A percentile compares a stretch with the other conserved stretches of the same genome.
phyloP scores from a whole-genome alignment of 331 rosid species.

The Telfairia occidentalis region DNA sequence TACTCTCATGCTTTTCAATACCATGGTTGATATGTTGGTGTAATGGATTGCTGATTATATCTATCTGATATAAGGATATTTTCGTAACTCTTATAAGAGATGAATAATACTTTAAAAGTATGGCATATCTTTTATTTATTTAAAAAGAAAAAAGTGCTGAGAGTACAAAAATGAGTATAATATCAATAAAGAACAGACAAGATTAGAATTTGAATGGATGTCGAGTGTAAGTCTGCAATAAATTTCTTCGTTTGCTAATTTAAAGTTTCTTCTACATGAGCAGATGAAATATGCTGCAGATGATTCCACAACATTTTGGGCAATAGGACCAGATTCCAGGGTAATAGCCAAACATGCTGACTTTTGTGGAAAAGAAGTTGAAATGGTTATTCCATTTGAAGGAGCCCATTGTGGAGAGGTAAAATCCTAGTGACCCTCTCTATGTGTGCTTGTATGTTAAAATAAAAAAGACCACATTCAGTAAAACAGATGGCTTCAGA shows the following conservation, averaged over 20 bases:
- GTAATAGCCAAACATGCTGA: conserved; percentile 63
- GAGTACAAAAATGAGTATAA: background rate
- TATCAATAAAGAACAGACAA: background rate
- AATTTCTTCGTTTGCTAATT: conserved; percentile 9
- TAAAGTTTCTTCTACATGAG: conserved; percentile 15
- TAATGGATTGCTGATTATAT: background rate
- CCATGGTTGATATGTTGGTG: background rate
- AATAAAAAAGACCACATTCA: background rate
- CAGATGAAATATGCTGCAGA: conserved; percentile 82
- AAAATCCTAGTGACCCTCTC: conserved; percentile 13
- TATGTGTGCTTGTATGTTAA: background rate
- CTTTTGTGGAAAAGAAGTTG: conserved; percentile 71
- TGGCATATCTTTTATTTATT: background rate
- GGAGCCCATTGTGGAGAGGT: conserved; percentile 71
- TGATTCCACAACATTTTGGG: conserved; percentile 89
- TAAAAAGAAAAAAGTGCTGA: background rate
- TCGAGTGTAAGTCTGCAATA: background rate
- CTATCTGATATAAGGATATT: background rate
- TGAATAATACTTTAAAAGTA: background rate
- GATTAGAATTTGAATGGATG: background rate
- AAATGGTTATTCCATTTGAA: conserved; percentile 90
- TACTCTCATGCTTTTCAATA: background rate
- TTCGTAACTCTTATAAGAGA: background rate
- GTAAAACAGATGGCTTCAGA: background rate
- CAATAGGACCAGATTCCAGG: conserved; percentile 68